These are phyloP conservation scores for Calonectria leucothoes DNA, from an alignment of 2,329 filamentous ascomycete species.

Conservation along the genomic window DNA sequence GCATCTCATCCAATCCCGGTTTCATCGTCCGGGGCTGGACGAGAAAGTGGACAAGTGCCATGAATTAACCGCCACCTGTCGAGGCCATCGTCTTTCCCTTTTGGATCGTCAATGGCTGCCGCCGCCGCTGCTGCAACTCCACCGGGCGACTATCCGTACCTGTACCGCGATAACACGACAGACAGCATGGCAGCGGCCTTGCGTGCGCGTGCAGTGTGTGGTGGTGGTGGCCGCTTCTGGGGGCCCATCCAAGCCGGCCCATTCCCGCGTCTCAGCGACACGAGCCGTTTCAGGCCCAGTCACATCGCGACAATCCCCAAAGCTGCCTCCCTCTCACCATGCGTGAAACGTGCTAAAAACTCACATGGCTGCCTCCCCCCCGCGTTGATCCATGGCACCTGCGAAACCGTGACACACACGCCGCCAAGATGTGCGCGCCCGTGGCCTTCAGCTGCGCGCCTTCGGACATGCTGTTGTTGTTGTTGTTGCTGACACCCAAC, in stretches of 20 bases:
- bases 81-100: neutral
- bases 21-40: slow-evolving; percentile 12
- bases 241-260: slow-evolving; percentile 7
- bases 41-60: slow-evolving; percentile 14
- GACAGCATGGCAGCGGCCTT: neutral
- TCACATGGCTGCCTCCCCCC: slow-evolving; percentile 35
- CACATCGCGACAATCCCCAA: slow-evolving; percentile 34
- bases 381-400: slow-evolving; percentile 34
- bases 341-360: slow-evolving; percentile 39
- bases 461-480: neutral
- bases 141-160: slow-evolving; percentile 18
- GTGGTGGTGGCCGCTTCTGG: neutral
- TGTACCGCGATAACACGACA: slow-evolving; percentile 21
- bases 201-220: neutral
- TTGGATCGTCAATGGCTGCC: neutral
- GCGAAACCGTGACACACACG: slow-evolving; percentile 14
- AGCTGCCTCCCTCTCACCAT: slow-evolving; percentile 19
- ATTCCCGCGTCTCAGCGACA: slow-evolving; percentile 23
- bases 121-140: neutral
- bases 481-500: neutral
- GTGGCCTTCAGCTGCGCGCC: neutral
- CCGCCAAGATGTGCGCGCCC: neutral
- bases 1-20: slow-evolving; percentile 35
- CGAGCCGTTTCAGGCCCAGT: slow-evolving; percentile 36
- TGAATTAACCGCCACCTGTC: slow-evolving; percentile 30